Evolutionary conservation across 2,329 filamentous ascomycete species (phyloP).

Genomic region (Aspergillus sp.): DNA sequence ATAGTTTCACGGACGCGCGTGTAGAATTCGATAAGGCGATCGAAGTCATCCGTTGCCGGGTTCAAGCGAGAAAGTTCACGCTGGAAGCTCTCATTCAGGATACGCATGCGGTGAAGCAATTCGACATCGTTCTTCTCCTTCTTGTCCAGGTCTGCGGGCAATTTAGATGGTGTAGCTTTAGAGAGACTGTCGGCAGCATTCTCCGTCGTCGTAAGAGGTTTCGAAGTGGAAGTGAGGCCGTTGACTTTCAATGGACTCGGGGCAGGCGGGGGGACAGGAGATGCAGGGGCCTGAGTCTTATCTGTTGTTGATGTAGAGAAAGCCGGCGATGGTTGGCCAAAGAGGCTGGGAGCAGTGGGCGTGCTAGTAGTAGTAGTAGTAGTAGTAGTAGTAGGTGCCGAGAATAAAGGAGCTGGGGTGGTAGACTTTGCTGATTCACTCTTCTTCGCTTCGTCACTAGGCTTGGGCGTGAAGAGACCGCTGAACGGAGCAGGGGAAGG

Average conservation of each 20-base stretch:
- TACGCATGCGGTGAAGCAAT: constrained; percentile 28
- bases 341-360: constrained; percentile 2
- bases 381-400: constrained; percentile 7
- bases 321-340: constrained; percentile 1
- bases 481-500: constrained; percentile 11
- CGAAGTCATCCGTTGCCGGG: constrained; percentile 33
- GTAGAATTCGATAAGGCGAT: constrained; percentile 36
- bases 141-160: constrained; percentile 18
- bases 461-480: constrained; percentile 17
- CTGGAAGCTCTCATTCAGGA: constrained; percentile 36
- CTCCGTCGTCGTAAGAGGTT: constrained; percentile 4
- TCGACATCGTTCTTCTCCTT: constrained; percentile 18
- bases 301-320: constrained; percentile 10
- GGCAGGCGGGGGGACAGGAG: constrained; percentile 6
- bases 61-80: constrained; percentile 29
- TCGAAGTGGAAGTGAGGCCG: constrained; percentile 4
- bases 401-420: constrained; percentile 13
- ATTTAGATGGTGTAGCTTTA: constrained; percentile 15
- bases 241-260: constrained; percentile 15
- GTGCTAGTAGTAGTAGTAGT: constrained; percentile 4
- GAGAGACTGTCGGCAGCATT: constrained; percentile 4
- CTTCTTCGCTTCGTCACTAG: constrained; percentile 12
- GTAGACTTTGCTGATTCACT: constrained; percentile 10
- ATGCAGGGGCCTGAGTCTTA: constrained; percentile 7
- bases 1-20: constrained; percentile 36